Evolutionary conservation across 352 stramenopile genomes (phyloP).

Genomic region (Hyaloperonospora arabidopsidis): DNA sequence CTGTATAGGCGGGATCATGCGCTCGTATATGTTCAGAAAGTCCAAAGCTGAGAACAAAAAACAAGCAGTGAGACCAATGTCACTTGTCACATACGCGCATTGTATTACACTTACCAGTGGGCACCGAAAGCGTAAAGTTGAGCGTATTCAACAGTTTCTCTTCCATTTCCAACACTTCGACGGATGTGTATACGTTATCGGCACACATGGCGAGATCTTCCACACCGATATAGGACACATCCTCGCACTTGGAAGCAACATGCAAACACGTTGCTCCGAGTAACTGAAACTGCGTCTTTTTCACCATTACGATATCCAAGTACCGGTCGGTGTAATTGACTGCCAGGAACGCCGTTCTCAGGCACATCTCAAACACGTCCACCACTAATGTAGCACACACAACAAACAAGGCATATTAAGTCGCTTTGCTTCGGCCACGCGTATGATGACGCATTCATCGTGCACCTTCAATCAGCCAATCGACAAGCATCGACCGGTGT

Average conservation of each 20-base stretch:
- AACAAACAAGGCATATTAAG: slow-evolving; percentile 1
- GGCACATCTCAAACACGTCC: slow-evolving; percentile 89
- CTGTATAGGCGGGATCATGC: slow-evolving; percentile 76
- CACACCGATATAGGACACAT: slow-evolving; percentile 89
- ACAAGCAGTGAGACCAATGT: neutral
- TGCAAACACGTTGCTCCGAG: slow-evolving; percentile 87
- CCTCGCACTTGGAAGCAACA: slow-evolving; percentile 87
- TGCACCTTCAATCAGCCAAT: slow-evolving; percentile 88
- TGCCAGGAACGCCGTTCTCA: slow-evolving; percentile 84
- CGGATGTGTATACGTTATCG: slow-evolving; percentile 86
- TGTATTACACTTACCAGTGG: slow-evolving; percentile 47
- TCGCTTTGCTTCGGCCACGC: neutral
- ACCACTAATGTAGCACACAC: slow-evolving; percentile 46
- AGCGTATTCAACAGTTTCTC: slow-evolving; percentile 89
- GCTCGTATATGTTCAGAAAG: slow-evolving; percentile 86
- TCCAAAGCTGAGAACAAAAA: slow-evolving; percentile 50
- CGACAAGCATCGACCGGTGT: slow-evolving; percentile 87
- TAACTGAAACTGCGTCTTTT: slow-evolving; percentile 84
- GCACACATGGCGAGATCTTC: slow-evolving; percentile 88
- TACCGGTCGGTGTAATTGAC: slow-evolving; percentile 88
- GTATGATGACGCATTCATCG: slow-evolving; percentile 1
- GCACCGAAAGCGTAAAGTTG: slow-evolving; percentile 86
- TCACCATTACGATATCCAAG: slow-evolving; percentile 83
- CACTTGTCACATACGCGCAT: neutral
- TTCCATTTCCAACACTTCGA: slow-evolving; percentile 87